Conservation (phyloP, 306 rosid species). For the Astragalus glycyphyllos region DNA sequence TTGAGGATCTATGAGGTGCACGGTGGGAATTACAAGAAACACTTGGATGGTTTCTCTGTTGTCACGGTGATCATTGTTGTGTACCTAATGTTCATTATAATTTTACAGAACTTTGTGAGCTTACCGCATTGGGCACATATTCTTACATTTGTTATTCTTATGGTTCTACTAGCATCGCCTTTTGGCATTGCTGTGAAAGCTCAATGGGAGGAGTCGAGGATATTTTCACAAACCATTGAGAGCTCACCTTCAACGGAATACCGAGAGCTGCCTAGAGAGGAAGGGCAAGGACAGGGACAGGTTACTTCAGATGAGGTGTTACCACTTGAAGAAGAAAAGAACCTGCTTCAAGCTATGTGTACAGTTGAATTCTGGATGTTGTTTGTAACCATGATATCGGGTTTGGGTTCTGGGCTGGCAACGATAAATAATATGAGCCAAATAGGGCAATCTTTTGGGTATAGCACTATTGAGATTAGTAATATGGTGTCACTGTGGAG, state of each 20-base stretch:
- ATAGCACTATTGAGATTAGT: slow-evolving; percentile 59
- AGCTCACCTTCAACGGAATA: slow-evolving; percentile 46
- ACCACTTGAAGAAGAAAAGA: slow-evolving; percentile 53
- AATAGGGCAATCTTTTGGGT: slow-evolving; percentile 80
- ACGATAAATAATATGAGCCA: slow-evolving; percentile 89
- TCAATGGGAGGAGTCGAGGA: slow-evolving; percentile 49
- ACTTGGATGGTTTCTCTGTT: slow-evolving; percentile 66
- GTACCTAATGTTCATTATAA: slow-evolving; percentile 68
- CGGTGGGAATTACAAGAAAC: slow-evolving; percentile 57
- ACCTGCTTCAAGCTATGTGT: slow-evolving; percentile 64
- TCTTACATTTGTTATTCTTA: slow-evolving; percentile 51
- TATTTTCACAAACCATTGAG: slow-evolving; percentile 24
- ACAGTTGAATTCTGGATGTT: slow-evolving; percentile 79
- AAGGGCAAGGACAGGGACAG: slow-evolving; percentile 37
- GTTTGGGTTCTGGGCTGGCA: slow-evolving; percentile 85
- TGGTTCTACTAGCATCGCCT: slow-evolving; percentile 66
- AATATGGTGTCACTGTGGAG: slow-evolving; percentile 87
- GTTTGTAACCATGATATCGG: slow-evolving; percentile 73
- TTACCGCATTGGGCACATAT: slow-evolving; percentile 59
- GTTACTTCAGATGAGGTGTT: slow-evolving; percentile 38
- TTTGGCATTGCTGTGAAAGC: slow-evolving; percentile 69
- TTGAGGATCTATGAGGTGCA: slow-evolving; percentile 66
- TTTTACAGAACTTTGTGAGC: slow-evolving; percentile 54
- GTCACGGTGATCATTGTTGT: slow-evolving; percentile 62
- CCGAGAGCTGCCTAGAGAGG: slow-evolving; percentile 56